Evolutionary conservation across 805 yeast species (phyloP).

Genomic region (Zygosaccharomyces gambellarensis): DNA sequence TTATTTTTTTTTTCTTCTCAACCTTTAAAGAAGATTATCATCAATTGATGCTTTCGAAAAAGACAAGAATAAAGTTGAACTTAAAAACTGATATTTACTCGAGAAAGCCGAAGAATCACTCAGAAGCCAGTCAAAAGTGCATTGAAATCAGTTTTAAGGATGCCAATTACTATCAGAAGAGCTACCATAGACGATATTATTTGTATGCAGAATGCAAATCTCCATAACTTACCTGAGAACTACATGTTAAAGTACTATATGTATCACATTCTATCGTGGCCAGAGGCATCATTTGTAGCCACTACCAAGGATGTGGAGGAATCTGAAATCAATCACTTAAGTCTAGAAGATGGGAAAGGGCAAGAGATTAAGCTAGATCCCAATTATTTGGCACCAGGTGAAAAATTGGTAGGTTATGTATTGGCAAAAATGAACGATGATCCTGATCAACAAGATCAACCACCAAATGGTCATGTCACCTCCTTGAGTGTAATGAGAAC

Average conservation of each 20-base stretch:
- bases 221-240: constrained; percentile 91
- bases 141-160: constrained; percentile 21
- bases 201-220: constrained; percentile 93
- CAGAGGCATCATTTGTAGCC: constrained; percentile 95
- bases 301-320: constrained; percentile 54
- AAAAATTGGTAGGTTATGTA: constrained; percentile 91
- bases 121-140: background rate
- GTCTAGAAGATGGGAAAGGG: constrained; percentile 22
- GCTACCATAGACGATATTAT: constrained; percentile 84
- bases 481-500: constrained; percentile 93
- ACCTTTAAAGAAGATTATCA: background rate
- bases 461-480: constrained; percentile 92
- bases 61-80: background rate
- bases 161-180: constrained; percentile 84
- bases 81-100: background rate
- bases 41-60: background rate
- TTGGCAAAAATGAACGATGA: constrained; percentile 96
- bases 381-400: constrained; percentile 59
- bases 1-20: background rate
- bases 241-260: constrained; percentile 87
- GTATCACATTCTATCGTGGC: constrained; percentile 95
- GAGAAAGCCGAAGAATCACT: background rate
- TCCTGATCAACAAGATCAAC: constrained; percentile 64
- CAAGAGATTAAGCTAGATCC: constrained; percentile 48
- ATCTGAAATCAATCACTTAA: constrained; percentile 32